phyloP scores from a whole-genome alignment of 768 basidiomycete genomes.

The Agaricus sinodeliciosus region DNA sequence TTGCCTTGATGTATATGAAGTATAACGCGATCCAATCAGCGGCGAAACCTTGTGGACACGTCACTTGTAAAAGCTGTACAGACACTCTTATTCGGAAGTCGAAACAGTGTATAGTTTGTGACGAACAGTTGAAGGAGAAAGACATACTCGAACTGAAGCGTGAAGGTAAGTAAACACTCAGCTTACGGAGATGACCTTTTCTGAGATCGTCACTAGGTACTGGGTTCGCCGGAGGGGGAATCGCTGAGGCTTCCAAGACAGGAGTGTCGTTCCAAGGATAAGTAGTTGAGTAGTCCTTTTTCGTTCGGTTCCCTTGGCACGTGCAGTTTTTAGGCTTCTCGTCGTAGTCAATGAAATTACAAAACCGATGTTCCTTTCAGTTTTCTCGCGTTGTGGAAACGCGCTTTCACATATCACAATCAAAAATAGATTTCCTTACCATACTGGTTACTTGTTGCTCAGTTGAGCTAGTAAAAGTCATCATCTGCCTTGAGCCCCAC shows the following conservation, averaged over 20 bases:
- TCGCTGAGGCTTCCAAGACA: conserved; percentile 78
- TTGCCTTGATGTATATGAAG: not conserved
- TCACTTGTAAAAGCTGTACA: conserved; percentile 85
- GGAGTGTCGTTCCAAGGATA: conserved; percentile 87
- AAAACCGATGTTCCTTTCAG: not conserved
- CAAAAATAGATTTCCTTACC: not conserved
- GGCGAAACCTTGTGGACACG: conserved; percentile 85
- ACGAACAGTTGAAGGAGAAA: conserved; percentile 51
- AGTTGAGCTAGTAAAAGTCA: not conserved
- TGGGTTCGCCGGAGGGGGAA: conserved; percentile 90
- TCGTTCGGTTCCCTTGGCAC: not conserved
- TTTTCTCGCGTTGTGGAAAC: not conserved
- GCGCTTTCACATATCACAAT: not conserved
- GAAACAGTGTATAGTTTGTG: conserved; percentile 86
- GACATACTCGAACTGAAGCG: conserved; percentile 82
- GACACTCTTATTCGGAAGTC: conserved; percentile 77
- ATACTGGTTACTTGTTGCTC: not conserved
- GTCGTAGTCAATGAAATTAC: not conserved
- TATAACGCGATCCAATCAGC: conserved; percentile 33
- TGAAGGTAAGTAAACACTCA: conserved; percentile 55
- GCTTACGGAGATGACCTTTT: not conserved
- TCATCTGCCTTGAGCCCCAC: not conserved
- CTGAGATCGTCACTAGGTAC: conserved; percentile 48
- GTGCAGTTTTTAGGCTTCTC: not conserved
- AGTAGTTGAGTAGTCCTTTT: not conserved